A percentile compares a stretch with the other conserved stretches of the same genome.
These are phyloP conservation scores for Turnera subulata DNA, from an alignment of 345 rosid species.

Conservation along the genomic window DNA sequence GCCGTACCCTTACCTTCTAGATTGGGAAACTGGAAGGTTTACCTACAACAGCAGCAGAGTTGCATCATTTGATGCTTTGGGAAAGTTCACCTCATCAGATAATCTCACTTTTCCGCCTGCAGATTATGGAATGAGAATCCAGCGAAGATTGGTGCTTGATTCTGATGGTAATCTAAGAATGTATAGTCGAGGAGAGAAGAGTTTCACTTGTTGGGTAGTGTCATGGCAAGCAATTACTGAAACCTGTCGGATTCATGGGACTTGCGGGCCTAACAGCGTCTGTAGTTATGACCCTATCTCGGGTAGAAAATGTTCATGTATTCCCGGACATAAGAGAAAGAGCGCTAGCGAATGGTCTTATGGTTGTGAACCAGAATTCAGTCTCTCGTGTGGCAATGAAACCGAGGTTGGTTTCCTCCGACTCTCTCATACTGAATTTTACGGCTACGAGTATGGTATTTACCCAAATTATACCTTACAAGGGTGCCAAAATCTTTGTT, in stretches of 20 bases:
- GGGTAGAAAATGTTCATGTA: constrained; percentile 6
- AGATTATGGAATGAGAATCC: no score
- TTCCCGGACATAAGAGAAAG: constrained; percentile 2
- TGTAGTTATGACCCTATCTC: no score
- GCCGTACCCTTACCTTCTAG: no score
- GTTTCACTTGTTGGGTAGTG: background rate
- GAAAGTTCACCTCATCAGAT: constrained; percentile 8
- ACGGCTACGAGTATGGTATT: constrained; percentile 9
- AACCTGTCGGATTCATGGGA: constrained; percentile 11
- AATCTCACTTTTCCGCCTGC: background rate
- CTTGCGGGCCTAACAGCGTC: no score
- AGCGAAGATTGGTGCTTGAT: no score
- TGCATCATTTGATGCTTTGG: background rate
- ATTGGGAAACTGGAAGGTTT: no score
- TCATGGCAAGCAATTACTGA: constrained; percentile 5
- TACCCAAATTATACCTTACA: background rate
- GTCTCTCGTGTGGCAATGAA: no score
- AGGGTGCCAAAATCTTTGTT: background rate
- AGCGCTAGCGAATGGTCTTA: background rate
- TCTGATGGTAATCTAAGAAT: no score
- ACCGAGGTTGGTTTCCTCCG: background rate
- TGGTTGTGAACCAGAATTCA: no score
- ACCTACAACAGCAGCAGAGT: no score
- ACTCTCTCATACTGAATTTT: constrained; percentile 8
- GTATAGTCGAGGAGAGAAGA: no score